phyloP scores from a whole-genome alignment of 83 land plant species.

The Thuja plicata region DNA sequence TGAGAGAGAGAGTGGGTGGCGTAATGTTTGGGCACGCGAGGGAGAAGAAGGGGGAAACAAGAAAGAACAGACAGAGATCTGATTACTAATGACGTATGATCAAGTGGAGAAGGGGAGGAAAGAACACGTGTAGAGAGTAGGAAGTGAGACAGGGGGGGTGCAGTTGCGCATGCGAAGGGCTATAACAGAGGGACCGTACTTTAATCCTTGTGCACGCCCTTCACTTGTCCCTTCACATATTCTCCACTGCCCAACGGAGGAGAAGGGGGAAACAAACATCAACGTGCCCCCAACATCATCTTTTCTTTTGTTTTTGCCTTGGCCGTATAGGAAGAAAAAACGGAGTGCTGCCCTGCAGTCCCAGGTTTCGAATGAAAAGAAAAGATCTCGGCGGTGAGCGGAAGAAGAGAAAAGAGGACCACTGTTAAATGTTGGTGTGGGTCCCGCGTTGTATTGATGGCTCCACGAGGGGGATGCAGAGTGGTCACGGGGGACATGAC shows the following conservation, averaged over 20 bases:
- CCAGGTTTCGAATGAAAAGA: neutral
- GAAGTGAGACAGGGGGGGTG: neutral
- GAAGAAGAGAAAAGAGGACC: neutral
- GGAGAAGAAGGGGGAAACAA: no score
- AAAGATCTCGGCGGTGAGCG: neutral
- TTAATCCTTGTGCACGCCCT: slow-evolving; percentile 1
- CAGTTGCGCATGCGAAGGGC: slow-evolving; percentile 15
- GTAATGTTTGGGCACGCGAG: no score
- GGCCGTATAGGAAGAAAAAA: neutral
- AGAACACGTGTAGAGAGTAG: neutral
- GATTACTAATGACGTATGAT: slow-evolving; percentile 1
- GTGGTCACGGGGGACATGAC: slow-evolving; percentile 13
- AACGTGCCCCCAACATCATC: neutral
- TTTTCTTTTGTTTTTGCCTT: neutral
- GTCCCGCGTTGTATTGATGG: neutral
- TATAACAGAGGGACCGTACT: slow-evolving; percentile 13
- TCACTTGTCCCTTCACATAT: no score
- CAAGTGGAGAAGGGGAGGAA: neutral
- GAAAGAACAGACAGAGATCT: no score
- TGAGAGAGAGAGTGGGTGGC: no score
- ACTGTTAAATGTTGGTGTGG: slow-evolving; percentile 3
- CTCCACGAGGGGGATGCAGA: slow-evolving; percentile 19
- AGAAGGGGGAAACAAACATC: neutral
- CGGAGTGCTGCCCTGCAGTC: neutral
- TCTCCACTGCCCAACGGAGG: neutral